Base-by-base conservation (phyloP, 257 asterid species). In the Datura wrightii region DNA sequence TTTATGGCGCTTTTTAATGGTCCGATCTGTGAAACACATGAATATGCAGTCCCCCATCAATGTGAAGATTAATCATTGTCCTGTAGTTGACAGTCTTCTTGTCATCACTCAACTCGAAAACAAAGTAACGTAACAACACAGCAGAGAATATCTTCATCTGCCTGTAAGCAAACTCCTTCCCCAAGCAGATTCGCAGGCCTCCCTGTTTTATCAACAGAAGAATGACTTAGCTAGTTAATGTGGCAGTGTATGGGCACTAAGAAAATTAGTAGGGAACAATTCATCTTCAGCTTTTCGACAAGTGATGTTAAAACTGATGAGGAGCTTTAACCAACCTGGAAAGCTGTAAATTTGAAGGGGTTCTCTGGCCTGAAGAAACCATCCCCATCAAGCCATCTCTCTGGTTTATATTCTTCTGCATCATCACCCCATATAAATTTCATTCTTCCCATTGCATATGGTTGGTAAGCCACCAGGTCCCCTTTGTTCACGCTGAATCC, bases 361-460 rank as follows among this genome's bases (percentile, higher is more conserved):
- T 85, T 92, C 85, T 92, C 89, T 1, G 11, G 89, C 83, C 37
- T 56, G 84, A 88, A 92, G 87, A 85, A 59, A 55, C 92, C 93
- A 54, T 88, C 86, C 52, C 84, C 86, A 44, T 92, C 88, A n/a
- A 92, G 87, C 94, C 94, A 92, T 89, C 94, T 92, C 84, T 92
- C 94, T 53, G 94, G 94, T 80, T 39, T 87, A 63, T 83, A 92
- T 37, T 85, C 86, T 83, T 88, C 86, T 24, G 91, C 93, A 67
- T 90, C 91, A 7, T 87, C 90, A 18, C 94, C 94, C 94, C 94
- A 92, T 87, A 92, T 79, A 84, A 79, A 89, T 65, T 31, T 86
- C 92, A 92, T 92, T 78, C 93, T 90, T 82, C 94, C 93, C 94
- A 92, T 92, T 74, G 94, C 93, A 80, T 92, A 92, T 56, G 94